Evolutionary conservation across 805 yeast species (phyloP).

Genomic region (Yamadazyma endophytica): DNA sequence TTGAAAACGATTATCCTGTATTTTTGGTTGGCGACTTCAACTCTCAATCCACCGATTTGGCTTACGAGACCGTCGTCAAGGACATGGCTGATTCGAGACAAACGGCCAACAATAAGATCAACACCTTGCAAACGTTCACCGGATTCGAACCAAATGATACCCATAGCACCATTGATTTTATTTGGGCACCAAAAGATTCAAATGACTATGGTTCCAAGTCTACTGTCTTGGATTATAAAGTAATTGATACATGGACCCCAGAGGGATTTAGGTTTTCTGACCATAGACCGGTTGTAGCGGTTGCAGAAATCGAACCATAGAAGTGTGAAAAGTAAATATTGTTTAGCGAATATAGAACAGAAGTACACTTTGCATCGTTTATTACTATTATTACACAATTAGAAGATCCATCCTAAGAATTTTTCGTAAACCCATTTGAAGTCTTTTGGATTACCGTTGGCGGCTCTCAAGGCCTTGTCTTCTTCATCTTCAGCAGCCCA

Average conservation of each 20-base stretch:
- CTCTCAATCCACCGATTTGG: slow-evolving; percentile 21
- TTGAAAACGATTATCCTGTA: slow-evolving; percentile 30
- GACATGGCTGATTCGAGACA: slow-evolving; percentile 23
- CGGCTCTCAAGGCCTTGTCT: slow-evolving; percentile 30
- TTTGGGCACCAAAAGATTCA: slow-evolving; percentile 27
- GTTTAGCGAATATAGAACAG: no score
- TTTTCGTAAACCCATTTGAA: slow-evolving; percentile 47
- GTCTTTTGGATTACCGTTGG: slow-evolving; percentile 41
- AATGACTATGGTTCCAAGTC: slow-evolving; percentile 8
- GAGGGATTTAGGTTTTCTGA: slow-evolving; percentile 39
- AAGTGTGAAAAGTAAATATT: no score
- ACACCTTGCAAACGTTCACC: slow-evolving; percentile 32
- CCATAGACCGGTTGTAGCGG: slow-evolving; percentile 39
- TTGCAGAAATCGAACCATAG: slow-evolving; percentile 3
- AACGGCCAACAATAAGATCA: slow-evolving; percentile 20
- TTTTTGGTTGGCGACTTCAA: slow-evolving; percentile 57
- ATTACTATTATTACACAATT: no score
- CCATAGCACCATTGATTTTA: slow-evolving; percentile 37
- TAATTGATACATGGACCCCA: slow-evolving; percentile 28
- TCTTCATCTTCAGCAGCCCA: slow-evolving; percentile 31
- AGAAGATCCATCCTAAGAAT: slow-evolving; percentile 47
- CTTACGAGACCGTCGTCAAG: slow-evolving; percentile 29
- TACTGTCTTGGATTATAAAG: slow-evolving; percentile 22
- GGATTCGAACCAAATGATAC: slow-evolving; percentile 28
- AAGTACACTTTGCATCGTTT: no score